phyloP scores from a whole-genome alignment of 805 yeast genomes.

The Candida ulmi region DNA sequence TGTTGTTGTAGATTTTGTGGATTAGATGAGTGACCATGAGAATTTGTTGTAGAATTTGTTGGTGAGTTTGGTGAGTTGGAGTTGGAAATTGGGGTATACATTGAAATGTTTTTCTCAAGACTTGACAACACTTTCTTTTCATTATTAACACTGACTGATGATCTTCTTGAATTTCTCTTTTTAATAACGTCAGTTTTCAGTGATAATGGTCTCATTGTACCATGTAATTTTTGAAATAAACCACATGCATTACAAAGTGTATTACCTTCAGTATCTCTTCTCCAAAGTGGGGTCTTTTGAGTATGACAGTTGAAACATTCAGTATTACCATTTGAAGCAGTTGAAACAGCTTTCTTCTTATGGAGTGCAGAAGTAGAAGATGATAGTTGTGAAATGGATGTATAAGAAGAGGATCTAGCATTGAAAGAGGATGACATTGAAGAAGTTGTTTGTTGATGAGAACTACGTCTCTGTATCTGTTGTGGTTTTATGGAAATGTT shows the following conservation, averaged over 20 bases:
- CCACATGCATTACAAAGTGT: conserved; percentile 97
- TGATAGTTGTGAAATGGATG: conserved; percentile 14
- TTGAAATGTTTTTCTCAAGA: conserved; percentile 18
- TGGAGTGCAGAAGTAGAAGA: conserved; percentile 14
- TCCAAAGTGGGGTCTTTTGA: conserved; percentile 87
- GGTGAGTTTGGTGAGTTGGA: conserved; percentile 15
- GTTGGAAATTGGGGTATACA: conserved; percentile 19
- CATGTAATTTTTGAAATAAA: conserved; percentile 81
- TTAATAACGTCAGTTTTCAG: conserved; percentile 89
- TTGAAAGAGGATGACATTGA: conserved; percentile 1
- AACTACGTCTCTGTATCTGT: conserved; percentile 10
- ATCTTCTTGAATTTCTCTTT: conserved; percentile 46
- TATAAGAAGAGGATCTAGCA: conserved; percentile 1
- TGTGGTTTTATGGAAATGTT: conserved; percentile 11
- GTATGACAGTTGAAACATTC: conserved; percentile 86
- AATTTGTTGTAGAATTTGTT: neutral
- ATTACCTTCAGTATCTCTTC: conserved; percentile 84
- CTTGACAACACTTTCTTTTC: conserved; percentile 10
- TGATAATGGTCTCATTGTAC: conserved; percentile 85
- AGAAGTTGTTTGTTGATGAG: conserved; percentile 1
- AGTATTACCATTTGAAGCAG: conserved; percentile 19
- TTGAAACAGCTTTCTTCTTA: conserved; percentile 18
- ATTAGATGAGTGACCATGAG: neutral
- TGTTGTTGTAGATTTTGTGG: conserved; percentile 1
- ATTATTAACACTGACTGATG: conserved; percentile 11